These are phyloP conservation scores for Cladobotryum protrusum DNA, from an alignment of 2,329 filamentous ascomycete species.

Conservation along the genomic window DNA sequence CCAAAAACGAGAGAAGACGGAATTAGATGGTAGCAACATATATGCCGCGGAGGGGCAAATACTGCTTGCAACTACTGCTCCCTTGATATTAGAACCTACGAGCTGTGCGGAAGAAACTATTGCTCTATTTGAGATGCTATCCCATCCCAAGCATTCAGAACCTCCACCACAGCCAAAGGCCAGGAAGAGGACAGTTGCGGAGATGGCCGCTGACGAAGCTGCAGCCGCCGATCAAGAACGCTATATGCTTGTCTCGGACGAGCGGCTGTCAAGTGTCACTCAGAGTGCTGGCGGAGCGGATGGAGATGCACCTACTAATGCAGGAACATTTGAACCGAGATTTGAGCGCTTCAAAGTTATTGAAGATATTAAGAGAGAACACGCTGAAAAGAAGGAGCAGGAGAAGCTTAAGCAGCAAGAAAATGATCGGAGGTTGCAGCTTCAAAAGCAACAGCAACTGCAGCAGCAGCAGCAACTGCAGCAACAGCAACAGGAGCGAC, in stretches of 20 bases:
- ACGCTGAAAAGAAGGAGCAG: conserved; percentile 69
- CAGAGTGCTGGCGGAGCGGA: conserved; percentile 55
- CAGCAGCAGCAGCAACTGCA: conserved; percentile 37
- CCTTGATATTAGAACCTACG: conserved; percentile 72
- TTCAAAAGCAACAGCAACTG: conserved; percentile 37
- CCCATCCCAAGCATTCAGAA: conserved; percentile 71
- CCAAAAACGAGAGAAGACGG: conserved; percentile 64
- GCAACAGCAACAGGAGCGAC: conserved; percentile 41
- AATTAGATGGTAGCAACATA: conserved; percentile 68
- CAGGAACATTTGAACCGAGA: conserved; percentile 70
- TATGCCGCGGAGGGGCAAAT: conserved; percentile 71
- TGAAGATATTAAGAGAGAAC: conserved; percentile 72
- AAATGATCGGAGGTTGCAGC: conserved; percentile 47
- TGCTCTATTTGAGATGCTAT: conserved; percentile 61
- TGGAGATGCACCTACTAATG: conserved; percentile 64
- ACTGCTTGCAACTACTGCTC: conserved; percentile 64
- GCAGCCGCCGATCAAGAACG: conserved; percentile 82
- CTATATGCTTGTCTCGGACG: conserved; percentile 89
- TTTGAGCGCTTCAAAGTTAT: conserved; percentile 92
- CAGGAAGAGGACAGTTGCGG: conserved; percentile 87
- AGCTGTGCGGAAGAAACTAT: conserved; percentile 63
- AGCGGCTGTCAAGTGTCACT: conserved; percentile 60
- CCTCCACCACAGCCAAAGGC: conserved; percentile 78
- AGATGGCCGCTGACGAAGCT: conserved; percentile 92
- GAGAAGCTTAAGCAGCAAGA: conserved; percentile 65